Percentiles rank a stretch among this genome's conserved stretches.
These are phyloP conservation scores for Limnanthes douglasii DNA, from an alignment of 345 rosid genomes.

Conservation along the genomic window DNA sequence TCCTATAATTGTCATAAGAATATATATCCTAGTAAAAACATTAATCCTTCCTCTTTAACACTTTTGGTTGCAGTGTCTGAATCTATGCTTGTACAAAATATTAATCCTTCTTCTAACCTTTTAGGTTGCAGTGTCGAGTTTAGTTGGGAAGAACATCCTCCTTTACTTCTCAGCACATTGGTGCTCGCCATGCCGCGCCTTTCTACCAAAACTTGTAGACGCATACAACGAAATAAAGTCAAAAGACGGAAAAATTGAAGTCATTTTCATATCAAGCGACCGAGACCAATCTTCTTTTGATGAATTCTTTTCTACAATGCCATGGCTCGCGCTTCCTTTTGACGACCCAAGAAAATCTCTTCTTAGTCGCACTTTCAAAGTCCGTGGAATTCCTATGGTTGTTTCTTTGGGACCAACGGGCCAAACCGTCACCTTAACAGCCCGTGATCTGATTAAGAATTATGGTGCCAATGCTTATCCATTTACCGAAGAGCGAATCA, in stretches of 20 bases:
- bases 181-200: constrained; percentile 49
- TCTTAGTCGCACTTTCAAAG: constrained; percentile 30
- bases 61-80: no score
- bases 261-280: constrained; percentile 52
- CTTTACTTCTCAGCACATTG: constrained; percentile 68
- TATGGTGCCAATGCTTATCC: constrained; percentile 57
- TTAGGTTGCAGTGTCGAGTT: constrained; percentile 39
- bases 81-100: no score
- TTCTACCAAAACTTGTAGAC: constrained; percentile 44
- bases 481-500: constrained; percentile 37
- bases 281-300: constrained; percentile 31
- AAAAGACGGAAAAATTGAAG: constrained; percentile 31
- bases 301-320: constrained; percentile 44
- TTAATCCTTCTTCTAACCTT: no score
- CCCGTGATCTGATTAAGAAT: constrained; percentile 15
- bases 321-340: constrained; percentile 64
- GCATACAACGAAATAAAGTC: constrained; percentile 44
- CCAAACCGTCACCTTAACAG: constrained; percentile 29
- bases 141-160: constrained; percentile 51
- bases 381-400: constrained; percentile 40
- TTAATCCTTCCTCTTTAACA: no score
- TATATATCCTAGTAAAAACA: no score
- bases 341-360: constrained; percentile 36
- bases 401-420: constrained; percentile 38
- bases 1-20: no score